Evolutionary conservation across 106 monocot genomes (phyloP).

Genomic region (Amphibolis antarctica): DNA sequence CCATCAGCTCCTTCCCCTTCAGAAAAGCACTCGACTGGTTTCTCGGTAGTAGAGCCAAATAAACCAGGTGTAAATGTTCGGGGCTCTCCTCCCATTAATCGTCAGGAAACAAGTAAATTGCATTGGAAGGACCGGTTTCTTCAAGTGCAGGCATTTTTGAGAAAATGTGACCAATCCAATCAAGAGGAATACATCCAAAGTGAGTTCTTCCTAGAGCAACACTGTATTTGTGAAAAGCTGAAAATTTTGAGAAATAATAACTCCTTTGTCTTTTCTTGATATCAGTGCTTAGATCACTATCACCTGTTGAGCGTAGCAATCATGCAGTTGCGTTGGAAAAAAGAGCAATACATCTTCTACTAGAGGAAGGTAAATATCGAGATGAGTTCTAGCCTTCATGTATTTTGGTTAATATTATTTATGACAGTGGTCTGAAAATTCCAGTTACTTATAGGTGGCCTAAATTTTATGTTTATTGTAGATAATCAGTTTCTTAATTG

Average conservation of each 20-base stretch:
- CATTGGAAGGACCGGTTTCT: constrained; percentile 66
- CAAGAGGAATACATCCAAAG: constrained; percentile 78
- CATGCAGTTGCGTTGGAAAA: constrained; percentile 73
- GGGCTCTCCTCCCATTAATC: constrained; percentile 11
- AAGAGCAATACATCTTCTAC: constrained; percentile 53
- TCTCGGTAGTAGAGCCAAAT: constrained; percentile 10
- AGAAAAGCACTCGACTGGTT: constrained; percentile 7
- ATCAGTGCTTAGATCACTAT: constrained; percentile 47
- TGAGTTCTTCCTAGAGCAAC: constrained; percentile 17
- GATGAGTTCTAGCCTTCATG: background rate
- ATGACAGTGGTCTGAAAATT: too few species aligned
- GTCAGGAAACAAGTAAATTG: constrained; percentile 10
- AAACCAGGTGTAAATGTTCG: background rate
- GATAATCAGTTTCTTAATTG: too few species aligned
- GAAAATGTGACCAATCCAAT: constrained; percentile 57
- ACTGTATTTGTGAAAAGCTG: background rate
- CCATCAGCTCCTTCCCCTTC: constrained; percentile 1
- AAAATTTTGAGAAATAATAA: background rate
- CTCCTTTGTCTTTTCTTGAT: background rate
- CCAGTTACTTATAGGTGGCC: too few species aligned
- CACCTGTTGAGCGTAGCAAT: constrained; percentile 45
- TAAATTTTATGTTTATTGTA: too few species aligned
- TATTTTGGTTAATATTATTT: too few species aligned
- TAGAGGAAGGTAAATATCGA: constrained; percentile 54
- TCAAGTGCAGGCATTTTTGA: constrained; percentile 62